These are phyloP conservation scores for Neurospora sp. DNA, from an alignment of 495 filamentous ascomycete genomes.

Conservation along the genomic window DNA sequence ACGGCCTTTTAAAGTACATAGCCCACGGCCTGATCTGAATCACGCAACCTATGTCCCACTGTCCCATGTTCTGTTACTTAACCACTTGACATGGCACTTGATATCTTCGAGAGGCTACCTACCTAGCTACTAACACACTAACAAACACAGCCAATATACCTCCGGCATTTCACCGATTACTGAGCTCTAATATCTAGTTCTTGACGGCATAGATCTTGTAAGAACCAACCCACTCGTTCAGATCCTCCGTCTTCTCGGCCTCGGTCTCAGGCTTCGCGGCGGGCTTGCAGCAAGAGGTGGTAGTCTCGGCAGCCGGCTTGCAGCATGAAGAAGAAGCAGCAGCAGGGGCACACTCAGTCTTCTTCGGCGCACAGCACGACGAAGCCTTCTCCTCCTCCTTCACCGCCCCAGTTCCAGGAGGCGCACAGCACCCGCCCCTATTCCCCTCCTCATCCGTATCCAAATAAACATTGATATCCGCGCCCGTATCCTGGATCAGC, in stretches of 20 bases:
- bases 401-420: neutral
- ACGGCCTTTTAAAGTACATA: too few species aligned
- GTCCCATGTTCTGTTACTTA: too few species aligned
- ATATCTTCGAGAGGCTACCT: too few species aligned
- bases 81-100: too few species aligned
- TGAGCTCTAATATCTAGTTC: neutral
- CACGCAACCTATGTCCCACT: too few species aligned
- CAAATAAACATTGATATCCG: conserved; percentile 51
- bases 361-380: neutral
- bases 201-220: conserved; percentile 37
- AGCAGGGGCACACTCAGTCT: neutral
- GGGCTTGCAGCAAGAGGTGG: neutral
- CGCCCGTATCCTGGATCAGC: conserved; percentile 29
- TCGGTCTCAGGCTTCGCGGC: neutral
- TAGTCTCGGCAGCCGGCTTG: neutral
- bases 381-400: neutral
- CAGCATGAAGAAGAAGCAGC: neutral
- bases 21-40: too few species aligned
- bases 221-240: conserved; percentile 44
- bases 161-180: neutral
- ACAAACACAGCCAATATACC: neutral
- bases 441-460: conserved; percentile 16
- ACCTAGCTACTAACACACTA: neutral
- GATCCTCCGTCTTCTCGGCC: conserved; percentile 15
- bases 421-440: conserved; percentile 6